phyloP scores from a whole-genome alignment of 306 rosid species.

The Inga laurina region DNA sequence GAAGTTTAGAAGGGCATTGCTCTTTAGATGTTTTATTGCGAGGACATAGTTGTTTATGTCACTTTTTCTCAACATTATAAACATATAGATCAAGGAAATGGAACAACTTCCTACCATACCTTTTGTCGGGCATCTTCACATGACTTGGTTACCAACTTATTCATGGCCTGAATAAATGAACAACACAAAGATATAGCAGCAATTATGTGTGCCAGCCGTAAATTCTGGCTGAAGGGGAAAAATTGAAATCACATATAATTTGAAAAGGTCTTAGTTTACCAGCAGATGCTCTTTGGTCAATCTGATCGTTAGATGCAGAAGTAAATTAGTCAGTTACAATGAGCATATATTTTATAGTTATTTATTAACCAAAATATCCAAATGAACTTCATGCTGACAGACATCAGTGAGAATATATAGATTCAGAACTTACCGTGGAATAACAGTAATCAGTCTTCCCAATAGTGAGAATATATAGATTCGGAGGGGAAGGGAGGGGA shows the following conservation, averaged over 20 bases:
- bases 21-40: not conserved
- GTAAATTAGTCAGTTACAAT: slow-evolving; percentile 31
- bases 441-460: slow-evolving; percentile 83
- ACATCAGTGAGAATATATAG: slow-evolving; percentile 20
- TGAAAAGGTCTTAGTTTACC: slow-evolving; percentile 44
- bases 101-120: slow-evolving; percentile 48
- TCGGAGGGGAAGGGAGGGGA: too few relatives aligned
- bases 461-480: too few relatives aligned
- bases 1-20: not conserved
- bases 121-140: slow-evolving; percentile 86
- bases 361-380: slow-evolving; percentile 24
- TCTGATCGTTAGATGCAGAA: slow-evolving; percentile 50
- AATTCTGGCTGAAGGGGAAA: not conserved
- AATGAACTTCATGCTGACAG: slow-evolving; percentile 21
- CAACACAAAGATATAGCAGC: slow-evolving; percentile 23
- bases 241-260: slow-evolving; percentile 11
- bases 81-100: not conserved
- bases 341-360: slow-evolving; percentile 10
- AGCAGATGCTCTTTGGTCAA: slow-evolving; percentile 93
- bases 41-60: not conserved
- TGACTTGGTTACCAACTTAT: slow-evolving; percentile 76
- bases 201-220: slow-evolving; percentile 2
- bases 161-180: slow-evolving; percentile 61
- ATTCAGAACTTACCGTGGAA: slow-evolving; percentile 79
- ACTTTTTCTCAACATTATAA: not conserved